Conservation (phyloP, 371 early-diverging fungal genomes). For the Mortierella sp. region DNA sequence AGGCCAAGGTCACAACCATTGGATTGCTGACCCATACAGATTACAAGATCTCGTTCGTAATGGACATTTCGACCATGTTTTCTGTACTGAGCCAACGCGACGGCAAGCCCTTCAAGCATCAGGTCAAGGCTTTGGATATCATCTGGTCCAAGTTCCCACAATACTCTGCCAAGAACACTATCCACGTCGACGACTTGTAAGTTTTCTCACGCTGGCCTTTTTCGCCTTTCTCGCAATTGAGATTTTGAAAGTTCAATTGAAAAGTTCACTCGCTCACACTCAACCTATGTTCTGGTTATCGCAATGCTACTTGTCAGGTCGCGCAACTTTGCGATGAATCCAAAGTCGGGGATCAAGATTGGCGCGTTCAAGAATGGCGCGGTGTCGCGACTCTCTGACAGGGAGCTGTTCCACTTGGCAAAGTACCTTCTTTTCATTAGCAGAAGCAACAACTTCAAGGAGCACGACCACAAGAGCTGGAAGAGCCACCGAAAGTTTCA, state of each 20-base stretch:
- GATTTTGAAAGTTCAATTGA: background rate
- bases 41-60: conserved; percentile 71
- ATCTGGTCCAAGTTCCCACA: conserved; percentile 71
- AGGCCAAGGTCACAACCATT: conserved; percentile 74
- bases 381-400: conserved; percentile 58
- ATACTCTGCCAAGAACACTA: conserved; percentile 62
- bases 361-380: conserved; percentile 68
- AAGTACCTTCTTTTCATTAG: conserved; percentile 66
- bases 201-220: background rate
- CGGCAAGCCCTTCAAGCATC: conserved; percentile 63
- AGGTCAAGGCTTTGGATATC: conserved; percentile 73
- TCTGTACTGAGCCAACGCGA: conserved; percentile 62
- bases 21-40: conserved; percentile 68
- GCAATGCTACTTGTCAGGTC: conserved; percentile 13
- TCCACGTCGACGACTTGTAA: conserved; percentile 73
- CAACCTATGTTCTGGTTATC: background rate
- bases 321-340: conserved; percentile 68
- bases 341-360: conserved; percentile 70
- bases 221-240: background rate
- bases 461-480: conserved; percentile 65
- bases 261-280: background rate
- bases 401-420: conserved; percentile 65
- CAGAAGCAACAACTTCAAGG: conserved; percentile 58
- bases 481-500: conserved; percentile 39
- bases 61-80: conserved; percentile 74